Conservation (phyloP, 2,329 filamentous ascomycete genomes). For the Thermomyces lanuginosus region DNA sequence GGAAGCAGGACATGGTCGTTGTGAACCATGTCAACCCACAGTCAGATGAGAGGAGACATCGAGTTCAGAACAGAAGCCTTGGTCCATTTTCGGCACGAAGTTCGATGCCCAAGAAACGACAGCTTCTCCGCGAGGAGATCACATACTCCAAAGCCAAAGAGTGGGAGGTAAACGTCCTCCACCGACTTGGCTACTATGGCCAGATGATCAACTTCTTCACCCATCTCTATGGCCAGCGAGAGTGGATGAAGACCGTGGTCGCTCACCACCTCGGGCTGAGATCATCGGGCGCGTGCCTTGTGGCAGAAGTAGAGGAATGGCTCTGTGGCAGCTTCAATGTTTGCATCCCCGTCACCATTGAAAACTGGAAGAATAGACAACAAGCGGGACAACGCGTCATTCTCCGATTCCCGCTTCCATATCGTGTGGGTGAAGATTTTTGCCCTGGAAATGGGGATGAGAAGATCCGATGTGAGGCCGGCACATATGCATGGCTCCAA, state of each 20-base stretch:
- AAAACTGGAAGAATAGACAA: conserved; percentile 1
- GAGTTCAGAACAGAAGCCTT: no score
- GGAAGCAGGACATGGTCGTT: no score
- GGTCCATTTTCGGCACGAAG: no score
- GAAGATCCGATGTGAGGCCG: conserved; percentile 15
- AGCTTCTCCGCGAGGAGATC: conserved; percentile 14
- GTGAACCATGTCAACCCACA: no score
- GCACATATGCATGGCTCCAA: conserved; percentile 15
- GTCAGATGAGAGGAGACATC: no score
- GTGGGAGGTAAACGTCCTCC: conserved; percentile 11
- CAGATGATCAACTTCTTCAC: conserved; percentile 8
- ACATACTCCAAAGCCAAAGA: conserved; percentile 11
- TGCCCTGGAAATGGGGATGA: conserved; percentile 14
- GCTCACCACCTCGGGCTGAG: conserved; percentile 14
- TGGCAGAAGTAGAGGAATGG: conserved; percentile 9
- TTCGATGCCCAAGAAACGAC: background rate
- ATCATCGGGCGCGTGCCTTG: conserved; percentile 5
- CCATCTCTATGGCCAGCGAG: conserved; percentile 4
- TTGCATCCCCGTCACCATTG: conserved; percentile 3
- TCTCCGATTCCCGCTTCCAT: conserved; percentile 12
- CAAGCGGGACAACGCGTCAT: conserved; percentile 6
- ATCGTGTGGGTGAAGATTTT: conserved; percentile 11
- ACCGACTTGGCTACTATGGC: conserved; percentile 9
- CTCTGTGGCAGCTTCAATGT: conserved; percentile 10
- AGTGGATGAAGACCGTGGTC: conserved; percentile 12